A percentile compares a stretch with the other conserved stretches of the same genome.
phyloP scores from a whole-genome alignment of 306 rosid species.

The Senna siamea region DNA sequence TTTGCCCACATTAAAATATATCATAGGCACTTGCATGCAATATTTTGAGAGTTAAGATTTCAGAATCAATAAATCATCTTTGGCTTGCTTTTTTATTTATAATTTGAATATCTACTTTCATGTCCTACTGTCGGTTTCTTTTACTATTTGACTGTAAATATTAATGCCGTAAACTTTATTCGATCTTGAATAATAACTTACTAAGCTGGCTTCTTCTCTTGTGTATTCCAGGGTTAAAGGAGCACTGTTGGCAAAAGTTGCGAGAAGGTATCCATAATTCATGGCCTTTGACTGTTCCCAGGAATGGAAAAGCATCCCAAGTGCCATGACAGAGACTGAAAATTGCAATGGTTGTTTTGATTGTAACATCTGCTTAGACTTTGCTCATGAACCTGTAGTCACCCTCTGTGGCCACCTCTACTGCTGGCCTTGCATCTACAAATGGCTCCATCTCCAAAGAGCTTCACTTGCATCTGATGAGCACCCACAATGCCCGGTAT shows the following conservation, averaged over 20 bases:
- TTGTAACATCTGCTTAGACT: conserved; percentile 93
- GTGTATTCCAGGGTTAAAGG: conserved; percentile 41
- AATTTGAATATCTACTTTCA: background rate
- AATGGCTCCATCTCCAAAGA: conserved; percentile 84
- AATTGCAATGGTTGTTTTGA: conserved; percentile 62
- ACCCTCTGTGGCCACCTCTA: conserved; percentile 95
- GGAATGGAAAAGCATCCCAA: conserved; percentile 58
- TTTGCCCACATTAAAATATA: background rate
- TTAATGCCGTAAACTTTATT: background rate
- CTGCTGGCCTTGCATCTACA: conserved; percentile 98
- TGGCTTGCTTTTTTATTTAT: background rate
- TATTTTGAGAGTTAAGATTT: background rate
- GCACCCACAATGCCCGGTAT: conserved; percentile 92
- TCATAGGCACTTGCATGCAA: background rate
- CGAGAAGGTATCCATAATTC: conserved; percentile 34
- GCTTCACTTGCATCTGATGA: conserved; percentile 74
- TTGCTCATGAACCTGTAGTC: conserved; percentile 80
- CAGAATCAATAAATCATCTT: background rate
- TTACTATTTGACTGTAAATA: conserved; percentile 7
- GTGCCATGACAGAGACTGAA: conserved; percentile 52
- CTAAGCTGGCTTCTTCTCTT: conserved; percentile 42
- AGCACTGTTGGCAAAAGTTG: conserved; percentile 25
- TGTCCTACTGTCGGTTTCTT: conserved; percentile 3
- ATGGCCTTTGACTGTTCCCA: conserved; percentile 67
- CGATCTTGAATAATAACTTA: background rate